These are phyloP conservation scores for Sphaerobolus stellatus DNA, from an alignment of 1,284 basidiomycete genomes.

Conservation along the genomic window DNA sequence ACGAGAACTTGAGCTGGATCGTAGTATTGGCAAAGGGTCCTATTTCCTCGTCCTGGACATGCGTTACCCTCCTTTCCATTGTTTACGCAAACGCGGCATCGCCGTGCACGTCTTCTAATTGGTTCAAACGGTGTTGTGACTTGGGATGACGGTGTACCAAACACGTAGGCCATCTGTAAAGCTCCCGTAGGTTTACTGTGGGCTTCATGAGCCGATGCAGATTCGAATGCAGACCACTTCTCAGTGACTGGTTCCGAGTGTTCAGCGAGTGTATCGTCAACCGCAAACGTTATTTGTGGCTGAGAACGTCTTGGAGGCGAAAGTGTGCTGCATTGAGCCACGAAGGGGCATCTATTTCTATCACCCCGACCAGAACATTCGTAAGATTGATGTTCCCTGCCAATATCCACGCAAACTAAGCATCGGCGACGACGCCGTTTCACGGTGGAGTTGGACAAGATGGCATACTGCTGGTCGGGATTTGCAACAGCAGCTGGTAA, in stretches of 20 bases:
- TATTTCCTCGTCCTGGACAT: slow-evolving; percentile 12
- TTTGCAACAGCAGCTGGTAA: neutral
- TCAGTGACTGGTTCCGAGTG: neutral
- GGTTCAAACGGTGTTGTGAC: neutral
- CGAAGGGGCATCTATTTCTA: slow-evolving; percentile 8
- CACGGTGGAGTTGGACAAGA: neutral
- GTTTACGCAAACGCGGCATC: slow-evolving; percentile 8
- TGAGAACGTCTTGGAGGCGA: neutral
- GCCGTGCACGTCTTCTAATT: slow-evolving; percentile 9
- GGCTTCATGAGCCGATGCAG: too few species aligned
- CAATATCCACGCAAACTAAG: slow-evolving; percentile 6
- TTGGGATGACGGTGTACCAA: neutral
- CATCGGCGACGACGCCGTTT: slow-evolving; percentile 13
- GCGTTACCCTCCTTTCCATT: slow-evolving; percentile 1
- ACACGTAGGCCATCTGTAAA: too few species aligned
- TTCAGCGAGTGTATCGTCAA: neutral
- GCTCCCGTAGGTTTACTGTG: too few species aligned
- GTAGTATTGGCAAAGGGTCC: slow-evolving; percentile 2
- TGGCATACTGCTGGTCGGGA: neutral
- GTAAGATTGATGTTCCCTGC: slow-evolving; percentile 5
- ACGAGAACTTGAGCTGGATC: too few species aligned
- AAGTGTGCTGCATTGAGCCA: neutral
- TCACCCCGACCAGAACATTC: slow-evolving; percentile 12
- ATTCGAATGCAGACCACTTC: neutral
- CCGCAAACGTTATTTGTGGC: neutral